These are phyloP conservation scores for Myxozyma mucilagina DNA, from an alignment of 805 yeast genomes.

Conservation along the genomic window DNA sequence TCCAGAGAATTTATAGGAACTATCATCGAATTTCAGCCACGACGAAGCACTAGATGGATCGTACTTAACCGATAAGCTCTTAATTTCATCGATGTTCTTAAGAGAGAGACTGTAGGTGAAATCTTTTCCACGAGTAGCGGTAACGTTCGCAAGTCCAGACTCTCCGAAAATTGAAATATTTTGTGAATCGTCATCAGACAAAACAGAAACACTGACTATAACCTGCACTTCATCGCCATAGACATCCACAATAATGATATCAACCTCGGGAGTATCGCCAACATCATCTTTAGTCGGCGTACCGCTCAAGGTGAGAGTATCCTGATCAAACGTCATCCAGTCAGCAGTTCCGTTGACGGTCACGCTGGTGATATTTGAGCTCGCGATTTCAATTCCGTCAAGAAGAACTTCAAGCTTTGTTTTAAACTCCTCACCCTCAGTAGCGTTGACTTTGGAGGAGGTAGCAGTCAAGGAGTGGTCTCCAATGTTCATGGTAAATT, in stretches of 20 bases:
- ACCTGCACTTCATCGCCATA: slow-evolving; percentile 40
- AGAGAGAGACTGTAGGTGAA: slow-evolving; percentile 59
- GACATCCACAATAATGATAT: slow-evolving; percentile 46
- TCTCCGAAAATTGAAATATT: slow-evolving; percentile 48
- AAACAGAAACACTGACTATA: slow-evolving; percentile 23
- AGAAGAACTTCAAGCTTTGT: slow-evolving; percentile 52
- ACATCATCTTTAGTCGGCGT: slow-evolving; percentile 52
- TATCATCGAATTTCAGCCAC: slow-evolving; percentile 67
- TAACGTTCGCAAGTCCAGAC: slow-evolving; percentile 51
- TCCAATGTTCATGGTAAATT: slow-evolving; percentile 77
- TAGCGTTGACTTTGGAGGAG: slow-evolving; percentile 64
- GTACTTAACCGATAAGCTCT: slow-evolving; percentile 10
- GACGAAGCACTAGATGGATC: slow-evolving; percentile 14
- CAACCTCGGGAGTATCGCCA: slow-evolving; percentile 37
- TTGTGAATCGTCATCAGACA: slow-evolving; percentile 13
- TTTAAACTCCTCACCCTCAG: slow-evolving; percentile 58
- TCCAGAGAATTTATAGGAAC: slow-evolving; percentile 70
- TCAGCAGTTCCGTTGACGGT: slow-evolving; percentile 55
- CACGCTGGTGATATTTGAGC: slow-evolving; percentile 57
- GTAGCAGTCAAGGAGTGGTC: slow-evolving; percentile 72
- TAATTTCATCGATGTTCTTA: slow-evolving; percentile 64
- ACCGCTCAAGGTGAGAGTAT: slow-evolving; percentile 71
- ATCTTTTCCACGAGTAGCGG: slow-evolving; percentile 55
- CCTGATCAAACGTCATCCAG: slow-evolving; percentile 67
- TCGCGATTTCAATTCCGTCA: slow-evolving; percentile 56